Percentiles rank a stretch among this genome's conserved stretches.
Evolutionary conservation across 192 early-diverging fungal genomes (phyloP).

Genomic region (Mortierella antarctica): DNA sequence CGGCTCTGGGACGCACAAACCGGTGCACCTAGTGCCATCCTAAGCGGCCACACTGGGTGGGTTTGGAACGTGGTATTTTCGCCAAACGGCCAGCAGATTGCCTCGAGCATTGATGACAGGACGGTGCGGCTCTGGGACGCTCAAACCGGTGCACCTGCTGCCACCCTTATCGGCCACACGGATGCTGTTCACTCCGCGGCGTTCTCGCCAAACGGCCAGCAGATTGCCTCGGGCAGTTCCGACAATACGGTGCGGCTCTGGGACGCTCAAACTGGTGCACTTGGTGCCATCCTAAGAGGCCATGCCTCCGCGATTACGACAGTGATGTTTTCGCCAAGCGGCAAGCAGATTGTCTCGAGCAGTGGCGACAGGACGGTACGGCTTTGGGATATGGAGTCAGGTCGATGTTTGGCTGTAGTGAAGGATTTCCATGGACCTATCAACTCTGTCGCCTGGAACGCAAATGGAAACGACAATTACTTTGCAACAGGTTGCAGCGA

Average conservation of each 20-base stretch:
- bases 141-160: background rate
- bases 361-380: background rate
- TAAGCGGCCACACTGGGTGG: background rate
- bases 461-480: too few species aligned
- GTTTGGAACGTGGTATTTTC: background rate
- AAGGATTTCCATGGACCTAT: background rate
- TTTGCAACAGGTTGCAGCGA: too few species aligned
- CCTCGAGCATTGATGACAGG: background rate
- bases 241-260: background rate
- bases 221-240: background rate
- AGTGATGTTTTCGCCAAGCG: background rate
- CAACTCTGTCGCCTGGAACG: background rate
- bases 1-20: background rate
- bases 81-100: background rate
- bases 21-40: background rate
- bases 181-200: background rate
- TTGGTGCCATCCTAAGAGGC: background rate
- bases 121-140: background rate
- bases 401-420: conserved; percentile 1
- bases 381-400: conserved; percentile 1
- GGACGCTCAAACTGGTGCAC: background rate
- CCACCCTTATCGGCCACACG: background rate
- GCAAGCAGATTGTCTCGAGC: background rate
- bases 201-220: background rate
- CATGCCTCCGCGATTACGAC: background rate